Evolutionary conservation across 768 basidiomycete species (phyloP), one percentile per base, ranked within the genome.

Genomic region (Trametes cingulata): DNA sequence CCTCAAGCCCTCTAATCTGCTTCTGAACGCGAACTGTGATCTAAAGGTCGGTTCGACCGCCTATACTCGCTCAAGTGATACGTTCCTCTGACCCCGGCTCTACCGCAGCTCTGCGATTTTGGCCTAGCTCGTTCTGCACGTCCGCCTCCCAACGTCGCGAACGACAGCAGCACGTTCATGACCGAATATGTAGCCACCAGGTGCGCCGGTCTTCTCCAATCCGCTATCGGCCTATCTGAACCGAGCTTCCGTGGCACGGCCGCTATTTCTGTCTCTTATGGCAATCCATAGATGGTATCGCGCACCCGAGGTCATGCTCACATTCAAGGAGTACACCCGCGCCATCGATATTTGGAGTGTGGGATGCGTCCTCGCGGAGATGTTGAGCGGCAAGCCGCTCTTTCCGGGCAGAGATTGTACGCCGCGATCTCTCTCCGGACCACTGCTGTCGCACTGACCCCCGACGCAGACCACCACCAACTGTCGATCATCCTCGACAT

Each of bases 291-390:
- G 93, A 69, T 98, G 96, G 96, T 98, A 98, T 72, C 86, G 96
- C 29, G 96, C 96, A 0, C 96, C 96, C 0, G 96, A 98, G 72
- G 92, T 98, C 62, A 98, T 98, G 96, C 82, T 98, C 36, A 96
- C 93, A 0, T 98, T 97, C 79, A 94, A 95, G 70, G 88, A 95
- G 77, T 98, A 98, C 72, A 95, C 93, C 6, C 83, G 84, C 35
- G 89, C 89, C 0, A 90, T 93, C 72, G 91, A 93, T 64, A 82
- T 93, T 71, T 94, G 91, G 92, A 86, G 85, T 59, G 90, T 93
- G 19, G 90, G 91, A 1, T 93, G 91, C 69, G 86, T 93, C 2
- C 75, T 93, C 48, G 95, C 95, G 7, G 95, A 95, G 75, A 94
- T 95, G 93, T 77, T 95, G 0, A 86, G 82, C 59, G 93, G 95